Evolutionary conservation across 805 yeast genomes (phyloP), one percentile per base, ranked within the genome.

Genomic region (Saccharomycopsis lassenensis): DNA sequence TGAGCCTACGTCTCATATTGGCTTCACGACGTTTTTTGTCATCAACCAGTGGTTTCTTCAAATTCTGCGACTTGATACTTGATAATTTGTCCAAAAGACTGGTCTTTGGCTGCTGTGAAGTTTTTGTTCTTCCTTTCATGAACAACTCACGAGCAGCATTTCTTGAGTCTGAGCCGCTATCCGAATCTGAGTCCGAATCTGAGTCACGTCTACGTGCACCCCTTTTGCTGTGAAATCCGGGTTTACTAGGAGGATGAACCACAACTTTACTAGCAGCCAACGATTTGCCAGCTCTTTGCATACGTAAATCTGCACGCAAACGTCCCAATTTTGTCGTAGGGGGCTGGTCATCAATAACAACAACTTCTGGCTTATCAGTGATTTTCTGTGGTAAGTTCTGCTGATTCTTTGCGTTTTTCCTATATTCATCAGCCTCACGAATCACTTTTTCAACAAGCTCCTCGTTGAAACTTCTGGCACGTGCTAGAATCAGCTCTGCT

Each of bases 1-100:
- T 76, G 36, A 89, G 61, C 46, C 97, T 67, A 45, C 69, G 62
- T 46, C 93, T 70, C 87, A 85, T 83, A 36, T 76, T 61, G 41
- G 79, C 79, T 52, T 80, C 87, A 26, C 77, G 89, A 24, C 61
- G 55, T 47, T 72, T 74, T 34, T 60, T 65, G 16, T 57, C 54
- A 22, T 62, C 62, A 11, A 68, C 57, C 7, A 57, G 54, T 57
- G 32, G 46, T 33, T 46, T 57, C 58, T 43, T 55, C 19, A 27
- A 20, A 5, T 24, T 35, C 4, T 24, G 10, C 7, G 22, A 8
- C 7, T 28, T 24, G 50, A 37, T 52, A 8, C 6, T 35, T 6
- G 36, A 19, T 19, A 44, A 22, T 22, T 41, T 41, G 22, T 36
- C 36, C 24, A 41, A 22, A 20, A 40, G 39, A 6, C 56, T 55